phyloP scores from a whole-genome alignment of 2,329 filamentous ascomycete species.

The Fusarium verticillioides region DNA sequence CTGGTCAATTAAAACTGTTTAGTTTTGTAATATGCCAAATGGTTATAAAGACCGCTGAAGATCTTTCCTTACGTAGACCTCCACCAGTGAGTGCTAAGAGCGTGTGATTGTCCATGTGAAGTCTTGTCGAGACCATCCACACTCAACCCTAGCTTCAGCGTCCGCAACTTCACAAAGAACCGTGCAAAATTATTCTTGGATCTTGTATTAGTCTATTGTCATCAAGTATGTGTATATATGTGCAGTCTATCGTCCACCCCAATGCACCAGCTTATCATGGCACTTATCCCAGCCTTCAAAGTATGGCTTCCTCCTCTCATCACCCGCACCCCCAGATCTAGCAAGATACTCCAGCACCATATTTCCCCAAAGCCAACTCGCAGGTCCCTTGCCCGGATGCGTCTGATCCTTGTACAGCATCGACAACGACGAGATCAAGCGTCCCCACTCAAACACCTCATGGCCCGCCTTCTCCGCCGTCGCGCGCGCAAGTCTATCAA shows the following conservation, averaged over 20 bases:
- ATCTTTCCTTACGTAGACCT: fast-evolving
- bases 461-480: conserved; percentile 34
- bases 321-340: conserved; percentile 9
- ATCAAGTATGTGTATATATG: neutral
- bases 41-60: fast-evolving
- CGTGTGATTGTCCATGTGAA: neutral
- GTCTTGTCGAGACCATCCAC: neutral
- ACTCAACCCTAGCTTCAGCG: too few relatives aligned
- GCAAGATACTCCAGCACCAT: conserved; percentile 39
- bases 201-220: conserved; percentile 12
- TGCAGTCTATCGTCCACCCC: conserved; percentile 28
- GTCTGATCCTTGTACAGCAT: conserved; percentile 40
- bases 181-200: neutral
- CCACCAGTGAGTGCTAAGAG: neutral
- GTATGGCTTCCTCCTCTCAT: conserved; percentile 27
- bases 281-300: conserved; percentile 36
- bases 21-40: neutral
- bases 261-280: conserved; percentile 20
- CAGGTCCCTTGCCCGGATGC: conserved; percentile 30
- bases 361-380: conserved; percentile 39
- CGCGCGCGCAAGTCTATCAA: conserved; percentile 28
- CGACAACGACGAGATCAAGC: conserved; percentile 25
- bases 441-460: conserved; percentile 36
- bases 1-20: too few relatives aligned
- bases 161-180: too few relatives aligned